Percentiles rank a stretch among this genome's conserved stretches.
phyloP scores from a whole-genome alignment of 2,329 filamentous ascomycete species.

The Amylocarpus encephaloides region DNA sequence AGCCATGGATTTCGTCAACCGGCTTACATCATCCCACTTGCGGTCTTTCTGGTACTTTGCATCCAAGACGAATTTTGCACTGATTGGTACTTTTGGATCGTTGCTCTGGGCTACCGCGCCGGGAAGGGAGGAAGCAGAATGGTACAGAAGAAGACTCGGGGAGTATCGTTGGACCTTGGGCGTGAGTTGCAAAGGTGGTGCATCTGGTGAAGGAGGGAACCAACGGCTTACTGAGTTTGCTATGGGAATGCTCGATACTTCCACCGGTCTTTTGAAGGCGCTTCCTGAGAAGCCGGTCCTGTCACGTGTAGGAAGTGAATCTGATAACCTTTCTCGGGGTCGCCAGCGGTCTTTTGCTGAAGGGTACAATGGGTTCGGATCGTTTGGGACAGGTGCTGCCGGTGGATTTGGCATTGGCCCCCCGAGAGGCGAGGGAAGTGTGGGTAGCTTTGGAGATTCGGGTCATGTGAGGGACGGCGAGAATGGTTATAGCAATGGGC shows the following conservation, averaged over 20 bases:
- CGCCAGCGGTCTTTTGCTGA: slow-evolving; percentile 20
- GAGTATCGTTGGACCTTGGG: slow-evolving; percentile 94
- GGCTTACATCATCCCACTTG: slow-evolving; percentile 77
- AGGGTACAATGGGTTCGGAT: slow-evolving; percentile 19
- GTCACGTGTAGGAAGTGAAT: slow-evolving; percentile 40
- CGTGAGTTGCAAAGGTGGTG: slow-evolving; percentile 61
- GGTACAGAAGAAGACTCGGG: slow-evolving; percentile 76
- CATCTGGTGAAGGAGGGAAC: slow-evolving; percentile 39
- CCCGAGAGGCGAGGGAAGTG: slow-evolving; percentile 20
- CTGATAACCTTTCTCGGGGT: slow-evolving; percentile 18
- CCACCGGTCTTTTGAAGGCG: slow-evolving; percentile 60
- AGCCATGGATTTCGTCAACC: slow-evolving; percentile 96
- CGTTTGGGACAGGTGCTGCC: slow-evolving; percentile 11
- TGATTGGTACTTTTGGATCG: slow-evolving; percentile 46
- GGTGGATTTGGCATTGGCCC: slow-evolving; percentile 23
- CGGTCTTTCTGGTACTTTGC: slow-evolving; percentile 54
- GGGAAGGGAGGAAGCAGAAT: slow-evolving; percentile 81
- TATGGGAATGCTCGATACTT: slow-evolving; percentile 72
- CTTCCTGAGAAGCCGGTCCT: slow-evolving; percentile 66
- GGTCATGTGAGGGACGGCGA: slow-evolving; percentile 8
- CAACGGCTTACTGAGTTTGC: slow-evolving; percentile 59
- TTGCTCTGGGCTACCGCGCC: slow-evolving; percentile 85
- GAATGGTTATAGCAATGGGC: slow-evolving; percentile 6
- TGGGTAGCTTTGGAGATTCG: slow-evolving; percentile 19
- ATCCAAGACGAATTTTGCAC: slow-evolving; percentile 7